Conservation (phyloP, 1,284 basidiomycete species). For the Porogramme epimiltina region DNA sequence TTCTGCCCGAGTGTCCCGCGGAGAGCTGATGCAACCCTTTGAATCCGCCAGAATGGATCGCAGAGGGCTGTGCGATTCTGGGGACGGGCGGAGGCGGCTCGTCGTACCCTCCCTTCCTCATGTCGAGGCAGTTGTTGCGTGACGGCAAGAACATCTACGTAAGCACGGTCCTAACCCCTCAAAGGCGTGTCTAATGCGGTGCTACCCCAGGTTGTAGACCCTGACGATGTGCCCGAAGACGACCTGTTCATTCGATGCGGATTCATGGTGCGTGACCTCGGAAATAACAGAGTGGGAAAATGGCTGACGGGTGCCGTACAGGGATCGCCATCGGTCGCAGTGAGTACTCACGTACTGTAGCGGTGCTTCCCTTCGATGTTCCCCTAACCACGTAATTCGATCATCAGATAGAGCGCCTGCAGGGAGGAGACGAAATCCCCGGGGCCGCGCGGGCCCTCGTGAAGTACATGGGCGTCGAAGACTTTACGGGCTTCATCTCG, state of each 20-base stretch:
- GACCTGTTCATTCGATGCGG: conserved; percentile 32
- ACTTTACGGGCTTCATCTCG: conserved; percentile 40
- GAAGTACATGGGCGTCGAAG: conserved; percentile 27
- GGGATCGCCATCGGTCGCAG: conserved; percentile 51
- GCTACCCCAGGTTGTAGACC: conserved; percentile 26
- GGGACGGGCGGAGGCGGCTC: conserved; percentile 58
- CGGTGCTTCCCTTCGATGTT: background rate
- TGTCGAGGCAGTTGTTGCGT: conserved; percentile 49
- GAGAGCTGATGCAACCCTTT: background rate
- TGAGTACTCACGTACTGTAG: conserved; percentile 16
- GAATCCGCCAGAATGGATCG: conserved; percentile 46
- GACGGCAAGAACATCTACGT: conserved; percentile 46
- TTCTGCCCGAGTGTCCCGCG: background rate
- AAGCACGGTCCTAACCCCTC: background rate
- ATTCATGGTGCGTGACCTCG: conserved; percentile 43
- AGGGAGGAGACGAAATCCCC: conserved; percentile 38
- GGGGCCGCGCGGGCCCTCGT: conserved; percentile 28
- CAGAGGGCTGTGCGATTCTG: conserved; percentile 53
- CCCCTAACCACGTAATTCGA: background rate
- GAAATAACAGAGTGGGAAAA: too few species aligned
- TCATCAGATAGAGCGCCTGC: conserved; percentile 29
- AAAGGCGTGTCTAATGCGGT: too few species aligned
- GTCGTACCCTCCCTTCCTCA: conserved; percentile 49
- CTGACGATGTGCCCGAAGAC: conserved; percentile 27
- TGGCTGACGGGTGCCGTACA: conserved; percentile 1